phyloP scores from a whole-genome alignment of 805 yeast genomes.

The Starmerella bombi region DNA sequence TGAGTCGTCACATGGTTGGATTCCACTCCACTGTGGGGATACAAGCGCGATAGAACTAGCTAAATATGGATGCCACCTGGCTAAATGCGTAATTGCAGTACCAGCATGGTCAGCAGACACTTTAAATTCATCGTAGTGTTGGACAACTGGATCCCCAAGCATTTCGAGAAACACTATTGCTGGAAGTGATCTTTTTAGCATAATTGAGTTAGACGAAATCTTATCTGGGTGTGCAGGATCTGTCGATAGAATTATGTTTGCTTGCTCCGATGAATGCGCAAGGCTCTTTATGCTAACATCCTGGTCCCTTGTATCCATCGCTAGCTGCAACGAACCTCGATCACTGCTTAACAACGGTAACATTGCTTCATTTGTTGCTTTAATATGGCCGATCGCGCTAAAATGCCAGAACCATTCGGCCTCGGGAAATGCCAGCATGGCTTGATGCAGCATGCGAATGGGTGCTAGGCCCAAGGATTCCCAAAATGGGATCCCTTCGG shows the following conservation, averaged over 20 bases:
- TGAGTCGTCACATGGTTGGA: background rate
- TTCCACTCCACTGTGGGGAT: constrained; percentile 5
- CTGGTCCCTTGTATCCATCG: background rate
- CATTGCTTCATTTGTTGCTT: constrained; percentile 32
- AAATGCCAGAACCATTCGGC: constrained; percentile 75
- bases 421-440: constrained; percentile 79
- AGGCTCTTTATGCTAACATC: constrained; percentile 1
- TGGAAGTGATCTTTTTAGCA: constrained; percentile 1
- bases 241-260: background rate
- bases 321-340: background rate
- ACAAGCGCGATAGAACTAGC: constrained; percentile 6
- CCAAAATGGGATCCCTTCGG: constrained; percentile 21
- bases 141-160: constrained; percentile 5
- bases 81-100: constrained; percentile 8
- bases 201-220: constrained; percentile 5
- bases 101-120: constrained; percentile 8
- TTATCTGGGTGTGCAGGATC: background rate
- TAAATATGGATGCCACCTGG: constrained; percentile 10
- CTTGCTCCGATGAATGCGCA: background rate
- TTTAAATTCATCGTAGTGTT: constrained; percentile 3
- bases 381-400: constrained; percentile 58
- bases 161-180: constrained; percentile 6
- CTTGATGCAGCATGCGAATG: constrained; percentile 52
- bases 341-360: background rate
- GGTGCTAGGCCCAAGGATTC: constrained; percentile 39